Conservation (phyloP, 2,329 filamentous ascomycete genomes). For the Thermochaetoides dissita region DNA sequence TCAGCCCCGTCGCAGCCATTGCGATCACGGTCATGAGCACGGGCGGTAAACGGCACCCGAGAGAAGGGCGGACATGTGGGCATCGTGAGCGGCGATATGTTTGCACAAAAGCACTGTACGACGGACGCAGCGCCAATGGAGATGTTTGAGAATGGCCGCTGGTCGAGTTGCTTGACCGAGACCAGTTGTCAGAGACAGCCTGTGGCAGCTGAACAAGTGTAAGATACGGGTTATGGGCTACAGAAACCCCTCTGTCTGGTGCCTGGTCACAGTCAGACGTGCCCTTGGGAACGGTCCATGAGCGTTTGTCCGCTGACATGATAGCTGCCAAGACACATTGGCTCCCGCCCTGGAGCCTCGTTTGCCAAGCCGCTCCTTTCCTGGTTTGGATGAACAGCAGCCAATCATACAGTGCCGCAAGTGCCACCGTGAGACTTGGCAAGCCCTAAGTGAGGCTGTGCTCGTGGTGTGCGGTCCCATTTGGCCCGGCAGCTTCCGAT, state of each 20-base stretch:
- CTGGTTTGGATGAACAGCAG: no score
- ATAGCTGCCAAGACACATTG: no score
- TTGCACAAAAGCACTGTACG: neutral
- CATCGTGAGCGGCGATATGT: conserved; percentile 2
- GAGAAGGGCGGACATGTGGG: neutral
- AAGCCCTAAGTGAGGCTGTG: conserved; percentile 5
- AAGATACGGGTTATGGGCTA: no score
- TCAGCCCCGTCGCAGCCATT: neutral
- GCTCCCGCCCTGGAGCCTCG: no score
- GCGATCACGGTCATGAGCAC: neutral
- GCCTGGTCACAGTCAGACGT: no score
- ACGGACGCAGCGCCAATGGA: neutral
- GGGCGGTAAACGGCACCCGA: neutral
- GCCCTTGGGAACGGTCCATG: no score
- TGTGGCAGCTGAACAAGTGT: no score
- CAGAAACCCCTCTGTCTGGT: no score
- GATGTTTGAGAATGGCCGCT: neutral
- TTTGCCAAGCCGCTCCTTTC: no score
- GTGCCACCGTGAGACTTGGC: neutral
- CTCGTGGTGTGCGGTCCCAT: conserved; percentile 3
- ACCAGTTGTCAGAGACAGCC: no score
- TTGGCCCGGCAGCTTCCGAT: conserved; percentile 13
- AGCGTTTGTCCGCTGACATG: no score
- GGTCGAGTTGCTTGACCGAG: neutral
- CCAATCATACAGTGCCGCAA: no score